A percentile compares a stretch with the other conserved stretches of the same genome.
These are phyloP conservation scores for Hypericum perforatum DNA, from an alignment of 345 rosid genomes.

Conservation along the genomic window DNA sequence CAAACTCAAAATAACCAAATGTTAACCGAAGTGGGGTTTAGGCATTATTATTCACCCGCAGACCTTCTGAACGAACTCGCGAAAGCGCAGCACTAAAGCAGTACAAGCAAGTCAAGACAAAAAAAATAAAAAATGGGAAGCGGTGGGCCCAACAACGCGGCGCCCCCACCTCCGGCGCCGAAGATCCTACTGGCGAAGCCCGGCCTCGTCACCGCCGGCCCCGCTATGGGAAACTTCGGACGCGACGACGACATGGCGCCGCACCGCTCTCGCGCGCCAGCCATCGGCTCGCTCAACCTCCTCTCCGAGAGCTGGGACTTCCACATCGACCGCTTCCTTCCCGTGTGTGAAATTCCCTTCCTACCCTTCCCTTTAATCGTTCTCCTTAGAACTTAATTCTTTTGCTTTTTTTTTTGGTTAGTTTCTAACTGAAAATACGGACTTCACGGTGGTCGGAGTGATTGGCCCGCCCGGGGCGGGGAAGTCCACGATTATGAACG, in stretches of 20 bases:
- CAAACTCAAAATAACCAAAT: too few species aligned
- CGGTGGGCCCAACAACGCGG: conserved; percentile 4
- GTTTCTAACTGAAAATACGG: conserved; percentile 82
- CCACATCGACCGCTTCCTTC: conserved; percentile 74
- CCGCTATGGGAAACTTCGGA: conserved; percentile 45
- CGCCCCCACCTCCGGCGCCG: conserved; percentile 39
- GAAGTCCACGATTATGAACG: conserved; percentile 73
- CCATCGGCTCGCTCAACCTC: conserved; percentile 59
- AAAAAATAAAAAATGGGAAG: too few species aligned
- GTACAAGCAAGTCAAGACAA: too few species aligned
- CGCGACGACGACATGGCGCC: conserved; percentile 41
- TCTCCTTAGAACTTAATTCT: too few species aligned
- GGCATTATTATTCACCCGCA: too few species aligned
- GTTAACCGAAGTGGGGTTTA: too few species aligned
- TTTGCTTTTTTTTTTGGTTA: conserved; percentile 15
- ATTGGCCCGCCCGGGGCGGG: conserved; percentile 74
- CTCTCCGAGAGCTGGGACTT: conserved; percentile 88
- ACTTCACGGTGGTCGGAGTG: conserved; percentile 74
- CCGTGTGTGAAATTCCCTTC: conserved; percentile 28
- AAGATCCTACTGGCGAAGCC: conserved; percentile 79
- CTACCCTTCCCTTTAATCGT: not conserved
- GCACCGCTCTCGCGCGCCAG: conserved; percentile 56
- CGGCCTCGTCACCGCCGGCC: conserved; percentile 33
- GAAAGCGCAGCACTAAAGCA: too few species aligned
- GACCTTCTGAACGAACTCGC: too few species aligned